phyloP scores from a whole-genome alignment of 75 land plant genomes.

The Cryptomeria japonica region DNA sequence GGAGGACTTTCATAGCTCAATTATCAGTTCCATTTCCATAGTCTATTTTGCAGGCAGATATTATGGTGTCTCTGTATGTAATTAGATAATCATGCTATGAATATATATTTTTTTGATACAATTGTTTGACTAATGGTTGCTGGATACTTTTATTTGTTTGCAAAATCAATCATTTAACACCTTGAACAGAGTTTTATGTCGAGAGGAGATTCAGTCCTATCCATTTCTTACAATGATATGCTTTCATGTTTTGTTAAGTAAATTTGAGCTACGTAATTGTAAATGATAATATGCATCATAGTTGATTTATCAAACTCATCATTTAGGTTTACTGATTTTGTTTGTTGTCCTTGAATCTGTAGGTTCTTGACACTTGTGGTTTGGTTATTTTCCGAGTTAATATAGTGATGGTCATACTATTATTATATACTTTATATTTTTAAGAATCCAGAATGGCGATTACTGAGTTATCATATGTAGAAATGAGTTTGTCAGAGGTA shows the following conservation, averaged over 20 bases:
- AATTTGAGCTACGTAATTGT: not conserved
- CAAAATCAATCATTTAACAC: not conserved
- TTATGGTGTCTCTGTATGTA: not conserved
- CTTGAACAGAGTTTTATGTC: not conserved
- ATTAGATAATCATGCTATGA: not conserved
- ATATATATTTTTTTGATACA: not conserved
- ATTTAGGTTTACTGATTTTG: not conserved
- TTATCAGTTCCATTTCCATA: not conserved
- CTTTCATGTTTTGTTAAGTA: not conserved
- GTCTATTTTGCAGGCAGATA: not conserved
- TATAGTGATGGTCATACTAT: not conserved
- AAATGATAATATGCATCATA: not conserved
- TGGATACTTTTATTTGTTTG: not conserved
- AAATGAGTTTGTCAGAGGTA: not conserved
- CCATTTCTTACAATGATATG: not conserved
- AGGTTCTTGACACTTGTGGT: not conserved
- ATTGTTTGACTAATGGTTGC: not conserved
- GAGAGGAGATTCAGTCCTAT: not conserved
- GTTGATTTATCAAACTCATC: not conserved
- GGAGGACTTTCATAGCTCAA: not conserved
- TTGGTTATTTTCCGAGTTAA: not conserved
- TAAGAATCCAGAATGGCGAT: not conserved
- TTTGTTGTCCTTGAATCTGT: not conserved
- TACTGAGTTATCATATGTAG: not conserved
- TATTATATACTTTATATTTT: not conserved